Evolutionary conservation across 2,329 filamentous ascomycete genomes (phyloP), one percentile per base, ranked within the genome.

Genomic region (Sclerotinia borealis): DNA sequence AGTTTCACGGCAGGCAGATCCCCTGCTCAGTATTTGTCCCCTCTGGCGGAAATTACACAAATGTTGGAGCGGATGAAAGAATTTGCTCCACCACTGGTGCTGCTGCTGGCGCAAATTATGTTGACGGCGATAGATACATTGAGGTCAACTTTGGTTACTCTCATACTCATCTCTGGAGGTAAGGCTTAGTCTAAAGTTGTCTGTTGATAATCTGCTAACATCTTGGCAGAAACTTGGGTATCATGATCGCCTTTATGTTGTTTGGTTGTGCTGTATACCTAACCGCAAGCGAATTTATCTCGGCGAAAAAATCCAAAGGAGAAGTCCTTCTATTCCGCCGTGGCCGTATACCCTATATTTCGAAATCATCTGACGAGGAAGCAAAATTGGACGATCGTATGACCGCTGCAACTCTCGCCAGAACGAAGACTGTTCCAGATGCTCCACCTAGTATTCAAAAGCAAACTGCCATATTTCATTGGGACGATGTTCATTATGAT

Each of bases 311-410:
- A 75, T 90, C 87, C 37, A 92, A 91, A 80, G 89, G 89, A 63
- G 90, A 92, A 72, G 87, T 92, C 17, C 79, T 92, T 6, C 82
- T 92, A 34, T 92, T 92, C 79, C 86, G 85, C 65, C 85, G 87
- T 61, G 87, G 88, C 27, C 79, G 87, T 73, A 81, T 83, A 13
- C 69, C 71, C 47, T 64, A 67, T 25, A 36, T 63, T 10, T 61
- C 50, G 11, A 34, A 51, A 17, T 49, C 62, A 9, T 55, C 62
- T 25, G 72, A 73, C 27, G 67, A 68, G 49, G 69, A 70, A 51
- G 43, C 65, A 9, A 60, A 66, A 29, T 49, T 55, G 7, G 66
- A 71, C 54, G 66, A 67, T 43, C 67, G 66, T n/a, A 51, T 68
- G 25, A 68, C 66, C 15, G 56, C 73, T 85, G 89, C 72, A 31